Evolutionary conservation across 2,329 filamentous ascomycete genomes (phyloP).

Genomic region (Fusarium sp.): DNA sequence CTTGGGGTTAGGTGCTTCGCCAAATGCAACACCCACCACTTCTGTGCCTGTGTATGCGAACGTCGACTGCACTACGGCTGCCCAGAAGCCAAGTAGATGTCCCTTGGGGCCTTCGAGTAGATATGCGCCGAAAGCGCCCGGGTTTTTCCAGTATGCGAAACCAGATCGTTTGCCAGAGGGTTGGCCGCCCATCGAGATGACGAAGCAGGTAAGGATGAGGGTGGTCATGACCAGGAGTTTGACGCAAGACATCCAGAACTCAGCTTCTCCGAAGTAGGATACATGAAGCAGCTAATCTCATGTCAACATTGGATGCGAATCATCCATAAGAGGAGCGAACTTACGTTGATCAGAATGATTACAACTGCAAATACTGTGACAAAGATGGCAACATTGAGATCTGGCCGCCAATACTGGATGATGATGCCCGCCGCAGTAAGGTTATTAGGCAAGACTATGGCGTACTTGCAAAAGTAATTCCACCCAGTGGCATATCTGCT

Average conservation of each 20-base stretch:
- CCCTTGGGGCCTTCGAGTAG: constrained; percentile 62
- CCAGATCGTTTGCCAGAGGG: constrained; percentile 63
- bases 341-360: too few relatives aligned
- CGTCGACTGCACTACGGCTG: constrained; percentile 68
- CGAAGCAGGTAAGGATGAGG: constrained; percentile 63
- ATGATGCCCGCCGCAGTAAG: too few relatives aligned
- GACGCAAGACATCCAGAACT: constrained; percentile 73
- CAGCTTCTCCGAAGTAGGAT: constrained; percentile 71
- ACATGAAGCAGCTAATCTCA: constrained; percentile 50
- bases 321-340: too few relatives aligned
- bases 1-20: too few relatives aligned
- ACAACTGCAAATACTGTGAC: too few relatives aligned
- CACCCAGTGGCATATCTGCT: too few relatives aligned
- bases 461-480: too few relatives aligned
- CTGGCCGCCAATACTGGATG: too few relatives aligned
- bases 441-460: too few relatives aligned
- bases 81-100: constrained; percentile 73
- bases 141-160: constrained; percentile 57
- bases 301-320: too few relatives aligned
- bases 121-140: constrained; percentile 64
- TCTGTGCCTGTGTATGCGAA: constrained; percentile 69
- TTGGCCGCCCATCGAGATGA: constrained; percentile 68
- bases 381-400: too few relatives aligned
- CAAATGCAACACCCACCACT: too few relatives aligned
- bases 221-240: constrained; percentile 73